Percentiles rank a stretch among this genome's conserved stretches.
phyloP scores from a whole-genome alignment of 768 basidiomycete species.

The Suillus placidus region DNA sequence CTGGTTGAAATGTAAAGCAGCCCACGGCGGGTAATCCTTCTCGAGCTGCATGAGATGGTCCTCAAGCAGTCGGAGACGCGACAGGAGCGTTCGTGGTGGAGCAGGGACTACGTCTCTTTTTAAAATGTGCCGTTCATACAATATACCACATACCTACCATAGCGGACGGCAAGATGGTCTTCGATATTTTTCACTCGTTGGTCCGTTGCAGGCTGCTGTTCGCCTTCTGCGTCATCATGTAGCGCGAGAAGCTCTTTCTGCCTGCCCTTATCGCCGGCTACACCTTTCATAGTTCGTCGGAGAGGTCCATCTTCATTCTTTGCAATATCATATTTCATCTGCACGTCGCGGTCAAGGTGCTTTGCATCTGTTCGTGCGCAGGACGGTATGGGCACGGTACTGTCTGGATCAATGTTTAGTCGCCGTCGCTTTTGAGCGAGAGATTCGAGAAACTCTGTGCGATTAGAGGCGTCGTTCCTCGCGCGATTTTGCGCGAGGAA shows the following conservation, averaged over 20 bases:
- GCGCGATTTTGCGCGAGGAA: conserved; percentile 73
- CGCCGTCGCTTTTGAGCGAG: conserved; percentile 56
- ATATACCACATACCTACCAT: conserved; percentile 50
- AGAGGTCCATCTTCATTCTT: conserved; percentile 82
- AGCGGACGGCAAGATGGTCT: conserved; percentile 70
- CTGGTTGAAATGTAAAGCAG: conserved; percentile 86
- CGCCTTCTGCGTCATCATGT: conserved; percentile 38
- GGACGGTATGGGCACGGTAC: conserved; percentile 44
- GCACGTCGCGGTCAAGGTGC: conserved; percentile 67
- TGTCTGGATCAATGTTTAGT: conserved; percentile 38
- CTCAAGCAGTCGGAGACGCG: conserved; percentile 71
- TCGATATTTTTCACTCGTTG: conserved; percentile 71
- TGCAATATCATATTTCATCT: conserved; percentile 89
- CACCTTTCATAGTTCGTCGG: conserved; percentile 53
- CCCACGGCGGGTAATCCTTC: conserved; percentile 86
- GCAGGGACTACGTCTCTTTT: conserved; percentile 58
- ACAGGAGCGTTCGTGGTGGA: conserved; percentile 62
- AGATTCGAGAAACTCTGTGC: conserved; percentile 69
- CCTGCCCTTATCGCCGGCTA: conserved; percentile 15
- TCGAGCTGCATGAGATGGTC: conserved; percentile 77
- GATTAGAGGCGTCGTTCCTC: conserved; percentile 77
- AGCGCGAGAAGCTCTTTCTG: conserved; percentile 17
- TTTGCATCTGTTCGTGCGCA: conserved; percentile 80
- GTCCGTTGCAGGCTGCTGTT: conserved; percentile 59
- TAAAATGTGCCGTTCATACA: not conserved